Base-by-base conservation (phyloP, 2,329 filamentous ascomycete species). In the Aspergillus fructus region DNA sequence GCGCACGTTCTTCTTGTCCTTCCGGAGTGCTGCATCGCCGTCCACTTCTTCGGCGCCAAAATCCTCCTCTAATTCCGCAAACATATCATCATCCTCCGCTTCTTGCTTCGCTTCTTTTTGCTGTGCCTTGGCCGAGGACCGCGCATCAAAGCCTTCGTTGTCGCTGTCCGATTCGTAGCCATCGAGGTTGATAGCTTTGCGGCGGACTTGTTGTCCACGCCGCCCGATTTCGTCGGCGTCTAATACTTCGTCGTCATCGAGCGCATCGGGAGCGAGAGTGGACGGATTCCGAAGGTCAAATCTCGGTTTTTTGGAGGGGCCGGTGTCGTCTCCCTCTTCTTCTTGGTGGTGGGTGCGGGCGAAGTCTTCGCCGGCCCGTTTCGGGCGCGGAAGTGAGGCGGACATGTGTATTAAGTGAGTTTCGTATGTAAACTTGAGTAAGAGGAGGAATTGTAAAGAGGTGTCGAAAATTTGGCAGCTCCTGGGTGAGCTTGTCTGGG, bases 261-360 rank as follows among this genome's bases (percentile, higher is more conserved):
- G 83, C 2, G 86, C 89, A 71, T 96, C 91, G 1, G 93, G 87
- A 2, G 91, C 93, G 4, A 99, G 85, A 1, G 90, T 92, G 15
- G 93, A 96, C 3, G 94, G 94, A 71, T 99, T 97, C 63, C 94
- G 91, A 53, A 94, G 81, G 74, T 99, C 94, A 76, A 99, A 99
- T 69, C 90, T 91, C 58, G 91, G 89, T 70, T 92, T 93, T 73
- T 96, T 96, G 1, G 71, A 71, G 30, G 81, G 78, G 49, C 82
- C 79, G 51, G 72, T 73, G 52, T 67, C 63, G 46, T 69, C 70
- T 53, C 77, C 74, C 49, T 78, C 75, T 53, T 86, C 83, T 64
- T 86, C 83, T 64, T 83, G 79, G 68, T 90, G 87, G 72, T 93
- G 86, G 17, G 85, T 86, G 57, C 90, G 87, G 45, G 89, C 86